Conservation (phyloP, 73 alveolate species). For the Symbiodinium pilosum region DNA sequence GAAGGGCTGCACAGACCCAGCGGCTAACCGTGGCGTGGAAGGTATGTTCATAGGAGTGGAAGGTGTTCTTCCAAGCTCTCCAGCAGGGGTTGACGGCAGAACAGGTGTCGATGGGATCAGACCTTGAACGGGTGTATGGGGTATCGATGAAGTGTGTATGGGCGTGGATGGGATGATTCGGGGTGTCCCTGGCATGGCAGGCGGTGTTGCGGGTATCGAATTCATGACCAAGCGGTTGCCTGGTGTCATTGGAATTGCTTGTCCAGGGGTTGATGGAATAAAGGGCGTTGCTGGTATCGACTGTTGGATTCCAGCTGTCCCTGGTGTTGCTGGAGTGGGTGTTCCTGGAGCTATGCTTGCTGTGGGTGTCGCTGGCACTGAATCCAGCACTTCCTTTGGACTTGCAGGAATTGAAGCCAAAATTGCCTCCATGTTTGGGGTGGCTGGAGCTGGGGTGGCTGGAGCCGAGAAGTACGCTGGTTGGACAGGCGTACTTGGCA, state of each 20-base stretch:
- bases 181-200: not conserved
- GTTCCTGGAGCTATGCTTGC: too few species aligned
- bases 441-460: not conserved
- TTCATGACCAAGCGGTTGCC: not conserved
- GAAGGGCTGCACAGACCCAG: not conserved
- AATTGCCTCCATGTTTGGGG: not conserved
- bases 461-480: not conserved
- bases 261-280: too few species aligned
- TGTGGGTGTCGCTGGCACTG: constrained; percentile 27
- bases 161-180: not conserved
- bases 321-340: not conserved
- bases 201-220: not conserved
- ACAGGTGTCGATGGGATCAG: not conserved
- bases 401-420: not conserved
- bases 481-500: constrained; percentile 15
- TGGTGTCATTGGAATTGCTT: not conserved
- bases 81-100: too few species aligned
- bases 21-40: not conserved
- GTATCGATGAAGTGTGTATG: not conserved
- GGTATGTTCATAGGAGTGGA: not conserved
- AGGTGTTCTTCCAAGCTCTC: not conserved
- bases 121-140: not conserved
- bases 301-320: not conserved
- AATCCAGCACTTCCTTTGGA: not conserved
- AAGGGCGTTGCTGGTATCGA: constrained; percentile 48